A percentile compares a stretch with the other conserved stretches of the same genome.
phyloP scores from a whole-genome alignment of 2,329 filamentous ascomycete genomes.

The Talaromyces sp. region DNA sequence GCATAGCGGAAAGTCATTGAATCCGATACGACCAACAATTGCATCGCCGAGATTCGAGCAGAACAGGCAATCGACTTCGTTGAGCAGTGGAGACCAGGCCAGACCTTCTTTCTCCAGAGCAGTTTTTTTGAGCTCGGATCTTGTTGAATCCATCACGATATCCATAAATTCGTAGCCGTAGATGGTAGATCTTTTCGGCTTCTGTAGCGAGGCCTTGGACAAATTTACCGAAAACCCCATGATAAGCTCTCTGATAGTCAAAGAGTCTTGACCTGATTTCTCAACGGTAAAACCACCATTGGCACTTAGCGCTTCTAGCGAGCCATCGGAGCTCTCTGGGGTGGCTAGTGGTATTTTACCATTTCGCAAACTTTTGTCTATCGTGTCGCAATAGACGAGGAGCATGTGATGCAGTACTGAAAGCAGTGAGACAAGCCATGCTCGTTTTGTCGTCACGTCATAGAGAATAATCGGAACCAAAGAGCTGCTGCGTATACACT shows the following conservation, averaged over 20 bases:
- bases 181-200: conserved; percentile 1
- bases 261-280: not conserved
- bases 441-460: conserved; percentile 5
- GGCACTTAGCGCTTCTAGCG: not conserved
- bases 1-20: not conserved
- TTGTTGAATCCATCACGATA: conserved; percentile 3
- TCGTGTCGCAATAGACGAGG: conserved; percentile 1
- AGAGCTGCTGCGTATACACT: not conserved
- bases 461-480: conserved; percentile 6
- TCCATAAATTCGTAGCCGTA: conserved; percentile 15
- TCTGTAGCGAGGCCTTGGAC: not conserved
- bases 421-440: conserved; percentile 9
- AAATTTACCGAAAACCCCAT: conserved; percentile 10
- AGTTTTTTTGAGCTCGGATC: not conserved
- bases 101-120: not conserved
- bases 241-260: conserved; percentile 7
- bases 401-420: conserved; percentile 12
- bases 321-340: not conserved
- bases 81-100: not conserved
- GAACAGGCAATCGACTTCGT: conserved; percentile 6
- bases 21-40: conserved; percentile 1
- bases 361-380: no score
- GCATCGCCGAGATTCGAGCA: conserved; percentile 11
- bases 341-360: not conserved
- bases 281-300: conserved; percentile 2